A percentile compares a stretch with the other conserved stretches of the same genome.
Evolutionary conservation across 2,329 filamentous ascomycete species (phyloP).

Genomic region (Amylocarpus encephaloides): DNA sequence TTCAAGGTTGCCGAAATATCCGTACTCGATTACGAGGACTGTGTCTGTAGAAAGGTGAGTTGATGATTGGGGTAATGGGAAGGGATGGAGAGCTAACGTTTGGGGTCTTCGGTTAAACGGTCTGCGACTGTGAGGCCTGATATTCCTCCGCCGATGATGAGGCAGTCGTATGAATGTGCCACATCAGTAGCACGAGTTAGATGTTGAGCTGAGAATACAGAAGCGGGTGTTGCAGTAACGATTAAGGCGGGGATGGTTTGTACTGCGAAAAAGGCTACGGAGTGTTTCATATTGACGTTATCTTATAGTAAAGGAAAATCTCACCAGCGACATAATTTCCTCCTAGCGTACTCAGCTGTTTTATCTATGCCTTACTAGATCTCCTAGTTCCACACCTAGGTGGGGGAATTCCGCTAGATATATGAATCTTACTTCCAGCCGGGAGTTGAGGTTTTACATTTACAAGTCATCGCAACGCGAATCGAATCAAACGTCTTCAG

Average conservation of each 20-base stretch:
- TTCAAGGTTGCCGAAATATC: not conserved
- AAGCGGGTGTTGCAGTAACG: not conserved
- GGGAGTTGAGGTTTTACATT: too few relatives aligned
- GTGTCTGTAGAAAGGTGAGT: not conserved
- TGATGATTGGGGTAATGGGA: too few relatives aligned
- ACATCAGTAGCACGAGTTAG: not conserved
- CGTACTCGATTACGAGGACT: conserved; percentile 3
- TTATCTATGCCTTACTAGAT: too few relatives aligned
- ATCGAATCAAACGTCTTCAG: too few relatives aligned
- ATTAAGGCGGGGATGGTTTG: not conserved
- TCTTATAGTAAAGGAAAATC: too few relatives aligned
- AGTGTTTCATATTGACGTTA: too few relatives aligned
- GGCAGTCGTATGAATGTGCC: not conserved
- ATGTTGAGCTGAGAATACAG: not conserved
- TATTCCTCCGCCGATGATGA: conserved; percentile 2
- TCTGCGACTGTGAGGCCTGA: conserved; percentile 2
- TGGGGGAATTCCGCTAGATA: too few relatives aligned
- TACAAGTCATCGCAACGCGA: too few relatives aligned
- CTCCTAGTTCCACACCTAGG: too few relatives aligned
- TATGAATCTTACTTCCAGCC: too few relatives aligned
- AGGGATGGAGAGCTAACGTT: not conserved
- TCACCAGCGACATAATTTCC: too few relatives aligned
- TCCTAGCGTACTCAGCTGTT: too few relatives aligned
- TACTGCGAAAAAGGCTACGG: not conserved
- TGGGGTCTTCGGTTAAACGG: conserved; percentile 1